A percentile compares a stretch with the other conserved stretches of the same genome.
These are phyloP conservation scores for Epichloe gansuensis DNA, from an alignment of 2,329 filamentous ascomycete genomes.

Conservation along the genomic window DNA sequence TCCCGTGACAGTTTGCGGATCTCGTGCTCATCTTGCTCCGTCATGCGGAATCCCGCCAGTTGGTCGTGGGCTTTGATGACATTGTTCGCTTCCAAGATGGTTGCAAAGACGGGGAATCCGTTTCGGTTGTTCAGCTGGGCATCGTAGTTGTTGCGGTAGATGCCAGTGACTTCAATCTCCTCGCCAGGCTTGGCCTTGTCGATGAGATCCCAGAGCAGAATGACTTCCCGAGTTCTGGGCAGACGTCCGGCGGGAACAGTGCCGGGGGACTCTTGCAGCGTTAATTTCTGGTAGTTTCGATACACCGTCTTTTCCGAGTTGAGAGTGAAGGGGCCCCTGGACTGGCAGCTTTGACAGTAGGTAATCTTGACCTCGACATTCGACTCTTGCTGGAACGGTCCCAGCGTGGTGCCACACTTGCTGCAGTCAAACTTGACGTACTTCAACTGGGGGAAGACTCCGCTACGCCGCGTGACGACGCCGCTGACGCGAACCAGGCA, in stretches of 20 bases:
- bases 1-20: conserved; percentile 84
- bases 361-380: conserved; percentile 93
- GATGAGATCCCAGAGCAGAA: conserved; percentile 92
- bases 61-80: conserved; percentile 96
- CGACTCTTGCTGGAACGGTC: conserved; percentile 94
- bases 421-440: conserved; percentile 97
- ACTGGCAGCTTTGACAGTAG: conserved; percentile 94
- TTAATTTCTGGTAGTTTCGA: conserved; percentile 96
- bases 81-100: conserved; percentile 93
- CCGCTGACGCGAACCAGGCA: conserved; percentile 88
- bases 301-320: conserved; percentile 98
- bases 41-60: conserved; percentile 88
- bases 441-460: conserved; percentile 97
- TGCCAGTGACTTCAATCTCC: conserved; percentile 91
- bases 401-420: conserved; percentile 84
- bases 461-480: conserved; percentile 85
- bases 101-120: conserved; percentile 95
- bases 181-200: conserved; percentile 94
- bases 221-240: conserved; percentile 84
- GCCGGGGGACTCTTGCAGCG: conserved; percentile 90
- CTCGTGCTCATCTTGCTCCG: conserved; percentile 83
- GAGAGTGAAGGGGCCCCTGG: conserved; percentile 82
- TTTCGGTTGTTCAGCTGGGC: conserved; percentile 97
- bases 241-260: conserved; percentile 93
- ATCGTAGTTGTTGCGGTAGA: conserved; percentile 97